A percentile compares a stretch with the other conserved stretches of the same genome.
These are phyloP conservation scores for Cladobotryum protrusum DNA, from an alignment of 2,329 filamentous ascomycete species.

Conservation along the genomic window DNA sequence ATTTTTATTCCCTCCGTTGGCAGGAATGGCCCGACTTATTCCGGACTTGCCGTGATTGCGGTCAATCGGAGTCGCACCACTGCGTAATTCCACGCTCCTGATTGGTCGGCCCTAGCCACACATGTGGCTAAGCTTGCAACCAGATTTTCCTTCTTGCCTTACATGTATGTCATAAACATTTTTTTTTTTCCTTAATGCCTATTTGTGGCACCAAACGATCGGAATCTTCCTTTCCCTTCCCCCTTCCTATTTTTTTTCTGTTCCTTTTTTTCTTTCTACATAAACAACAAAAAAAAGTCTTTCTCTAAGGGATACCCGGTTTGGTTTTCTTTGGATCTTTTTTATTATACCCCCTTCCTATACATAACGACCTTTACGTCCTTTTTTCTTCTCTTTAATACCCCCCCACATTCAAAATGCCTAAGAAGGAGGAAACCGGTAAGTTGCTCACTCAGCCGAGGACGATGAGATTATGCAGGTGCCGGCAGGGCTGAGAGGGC, in stretches of 20 bases:
- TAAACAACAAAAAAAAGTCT: constrained; percentile 11
- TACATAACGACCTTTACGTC: constrained; percentile 11
- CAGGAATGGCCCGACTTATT: constrained; percentile 26
- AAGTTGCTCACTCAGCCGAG: constrained; percentile 32
- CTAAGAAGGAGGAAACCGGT: constrained; percentile 29
- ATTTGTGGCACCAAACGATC: neutral
- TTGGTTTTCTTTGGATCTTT: constrained; percentile 11
- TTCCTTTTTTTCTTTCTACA: constrained; percentile 12
- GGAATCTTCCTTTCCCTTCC: constrained; percentile 12
- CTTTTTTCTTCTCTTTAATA: constrained; percentile 10
- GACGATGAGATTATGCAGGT: neutral
- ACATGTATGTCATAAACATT: constrained; percentile 37
- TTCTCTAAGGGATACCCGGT: constrained; percentile 9
- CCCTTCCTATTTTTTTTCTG: constrained; percentile 16
- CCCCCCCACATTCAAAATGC: constrained; percentile 32
- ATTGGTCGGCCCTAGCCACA: constrained; percentile 30
- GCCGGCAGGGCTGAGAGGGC: constrained; percentile 10
- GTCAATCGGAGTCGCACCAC: constrained; percentile 7
- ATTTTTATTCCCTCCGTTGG: neutral
- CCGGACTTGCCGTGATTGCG: constrained; percentile 22
- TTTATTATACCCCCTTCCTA: constrained; percentile 3
- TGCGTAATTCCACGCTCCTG: constrained; percentile 27
- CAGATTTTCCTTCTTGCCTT: neutral
- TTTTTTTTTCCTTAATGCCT: constrained; percentile 20
- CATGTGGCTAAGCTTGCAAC: constrained; percentile 25